Percentiles rank a stretch among this genome's conserved stretches.
These are phyloP conservation scores for Fusarium pseudonygamai DNA, from an alignment of 2,329 filamentous ascomycete genomes.

Conservation along the genomic window DNA sequence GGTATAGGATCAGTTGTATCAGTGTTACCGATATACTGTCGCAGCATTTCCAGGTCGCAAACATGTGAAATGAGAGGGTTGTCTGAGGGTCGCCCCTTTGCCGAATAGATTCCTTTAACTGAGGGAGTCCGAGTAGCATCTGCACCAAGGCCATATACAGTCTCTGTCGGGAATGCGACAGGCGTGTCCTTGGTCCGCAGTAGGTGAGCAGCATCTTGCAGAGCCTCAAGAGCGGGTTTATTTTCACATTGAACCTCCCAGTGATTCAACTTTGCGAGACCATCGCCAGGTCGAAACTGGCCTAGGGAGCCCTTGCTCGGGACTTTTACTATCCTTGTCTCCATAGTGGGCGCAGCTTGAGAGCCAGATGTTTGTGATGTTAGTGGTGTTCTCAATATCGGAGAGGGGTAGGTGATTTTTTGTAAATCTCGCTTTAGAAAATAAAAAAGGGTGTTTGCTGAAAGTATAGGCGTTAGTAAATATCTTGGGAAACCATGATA, in stretches of 20 bases:
- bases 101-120: constrained; percentile 90
- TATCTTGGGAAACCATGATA: constrained; percentile 6
- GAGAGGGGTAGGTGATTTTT: background rate
- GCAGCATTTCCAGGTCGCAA: constrained; percentile 80
- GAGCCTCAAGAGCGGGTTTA: constrained; percentile 48
- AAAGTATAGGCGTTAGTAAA: background rate
- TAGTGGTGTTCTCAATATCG: constrained; percentile 37
- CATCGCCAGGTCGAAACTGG: constrained; percentile 44
- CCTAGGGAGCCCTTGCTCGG: constrained; percentile 47
- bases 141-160: constrained; percentile 95
- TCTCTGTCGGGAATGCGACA: constrained; percentile 96
- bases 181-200: constrained; percentile 75
- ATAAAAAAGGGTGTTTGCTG: background rate
- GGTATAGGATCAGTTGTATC: constrained; percentile 63
- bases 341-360: constrained; percentile 44
- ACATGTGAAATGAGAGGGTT: constrained; percentile 97
- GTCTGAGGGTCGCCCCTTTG: constrained; percentile 90
- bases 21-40: constrained; percentile 63
- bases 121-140: constrained; percentile 88
- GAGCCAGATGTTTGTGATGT: constrained; percentile 36
- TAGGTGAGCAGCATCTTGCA: constrained; percentile 72
- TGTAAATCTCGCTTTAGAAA: constrained; percentile 6
- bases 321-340: constrained; percentile 53
- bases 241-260: constrained; percentile 53
- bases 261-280: constrained; percentile 49